Conservation (phyloP, 176 grass and related monocot genomes). For the Aechmea fasciata region DNA sequence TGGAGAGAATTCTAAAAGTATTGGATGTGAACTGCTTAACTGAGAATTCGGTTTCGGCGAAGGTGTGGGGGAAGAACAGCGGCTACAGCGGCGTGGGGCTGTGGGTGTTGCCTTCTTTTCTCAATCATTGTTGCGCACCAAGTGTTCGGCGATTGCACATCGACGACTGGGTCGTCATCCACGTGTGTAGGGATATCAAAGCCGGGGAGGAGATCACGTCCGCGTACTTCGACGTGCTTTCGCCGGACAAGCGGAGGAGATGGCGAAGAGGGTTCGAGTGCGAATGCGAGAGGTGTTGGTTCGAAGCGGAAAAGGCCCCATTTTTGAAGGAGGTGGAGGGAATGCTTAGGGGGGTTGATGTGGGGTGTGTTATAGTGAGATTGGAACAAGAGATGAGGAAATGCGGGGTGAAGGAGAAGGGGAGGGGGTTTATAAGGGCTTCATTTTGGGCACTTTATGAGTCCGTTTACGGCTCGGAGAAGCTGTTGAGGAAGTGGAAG, state of each 20-base stretch:
- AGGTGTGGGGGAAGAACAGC: conserved; percentile 35
- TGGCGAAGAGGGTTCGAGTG: conserved; percentile 49
- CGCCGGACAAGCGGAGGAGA: conserved; percentile 33
- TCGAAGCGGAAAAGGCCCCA: conserved; percentile 29
- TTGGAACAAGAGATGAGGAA: conserved; percentile 66
- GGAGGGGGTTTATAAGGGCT: conserved; percentile 57
- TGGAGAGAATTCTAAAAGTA: conserved; percentile 57
- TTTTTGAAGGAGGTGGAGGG: conserved; percentile 45
- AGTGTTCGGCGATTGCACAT: conserved; percentile 60
- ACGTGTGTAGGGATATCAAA: conserved; percentile 81
- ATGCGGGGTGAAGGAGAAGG: conserved; percentile 49
- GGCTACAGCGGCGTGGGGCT: conserved; percentile 57
- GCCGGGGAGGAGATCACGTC: conserved; percentile 69
- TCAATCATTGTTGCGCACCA: conserved; percentile 81
- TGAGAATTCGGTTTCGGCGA: conserved; percentile 39
- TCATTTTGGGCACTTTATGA: conserved; percentile 62
- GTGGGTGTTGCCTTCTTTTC: conserved; percentile 74
- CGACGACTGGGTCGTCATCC: conserved; percentile 52
- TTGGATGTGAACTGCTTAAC: conserved; percentile 82
- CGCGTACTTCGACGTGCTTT: conserved; percentile 80
- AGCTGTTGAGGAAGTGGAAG: conserved; percentile 50
- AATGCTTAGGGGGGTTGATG: conserved; percentile 23
- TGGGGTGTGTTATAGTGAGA: conserved; percentile 32
- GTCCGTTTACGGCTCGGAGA: conserved; percentile 45
- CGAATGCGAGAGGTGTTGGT: conserved; percentile 62